Base-by-base conservation (phyloP, 2,329 filamentous ascomycete genomes). In the Cladophialophora immunda region DNA sequence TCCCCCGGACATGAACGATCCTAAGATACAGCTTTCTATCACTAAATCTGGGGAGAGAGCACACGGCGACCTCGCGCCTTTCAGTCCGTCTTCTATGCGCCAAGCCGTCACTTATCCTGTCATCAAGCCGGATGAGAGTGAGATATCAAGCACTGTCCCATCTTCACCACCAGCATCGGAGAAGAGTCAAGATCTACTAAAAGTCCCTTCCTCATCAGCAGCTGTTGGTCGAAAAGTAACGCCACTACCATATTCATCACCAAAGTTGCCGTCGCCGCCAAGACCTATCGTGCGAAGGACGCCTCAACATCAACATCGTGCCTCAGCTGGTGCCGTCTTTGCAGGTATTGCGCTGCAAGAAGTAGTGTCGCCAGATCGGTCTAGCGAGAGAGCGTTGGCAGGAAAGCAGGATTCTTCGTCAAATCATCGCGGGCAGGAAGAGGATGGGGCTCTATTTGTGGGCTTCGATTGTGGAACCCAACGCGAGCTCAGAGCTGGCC, bases 401-500 rank as follows among this genome's bases (percentile, higher is more conserved):
- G 34, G 41, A 38, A 68, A 32, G 58, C 61, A 69, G 29, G 59
- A 53, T 15, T 11, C 62, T 58, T 47, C 66, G 53, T 27, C 62
- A 64, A 25, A 50, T 54, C 29, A 38, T 29, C n/a, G 30, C 7
- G 29, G 25, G 7, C 34, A 19, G 30, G 34, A 54, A 34, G 36
- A 65, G 13, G 45, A 68, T n/a, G 59, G 67, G 19, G 34, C 29
- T 19, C 25, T 73, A 22, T 72, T 71, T 47, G 61, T 65, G 25
- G 78, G 76, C n/a, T 78, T 82, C 56, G 74, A 76, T 50, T 68
- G 73, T 8, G 75, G 77, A 2, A 80, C 77, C 22, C 75, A 77
- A 70, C 75, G 78, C 68, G 78, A 81, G 67, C 65, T 83, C 63
- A 75, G 77, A 66, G 78, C 77, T 54, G 79, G 78, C 30, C 72